Conservation (phyloP, 768 basidiomycete genomes). For the Serendipita sp. region DNA sequence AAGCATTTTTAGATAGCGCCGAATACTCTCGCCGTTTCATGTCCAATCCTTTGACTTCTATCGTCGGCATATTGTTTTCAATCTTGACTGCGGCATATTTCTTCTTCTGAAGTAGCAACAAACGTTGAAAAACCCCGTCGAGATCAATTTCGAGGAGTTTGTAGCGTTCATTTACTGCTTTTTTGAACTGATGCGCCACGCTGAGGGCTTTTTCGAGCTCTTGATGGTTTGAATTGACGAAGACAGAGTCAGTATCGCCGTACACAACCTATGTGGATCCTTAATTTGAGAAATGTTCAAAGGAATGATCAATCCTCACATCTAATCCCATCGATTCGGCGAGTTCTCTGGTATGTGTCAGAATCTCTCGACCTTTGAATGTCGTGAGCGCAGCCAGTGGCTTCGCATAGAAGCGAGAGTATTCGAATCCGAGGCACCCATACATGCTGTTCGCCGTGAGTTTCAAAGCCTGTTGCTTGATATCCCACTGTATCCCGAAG, state of each 20-base stretch:
- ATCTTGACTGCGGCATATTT: conserved; percentile 97
- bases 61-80: conserved; percentile 61
- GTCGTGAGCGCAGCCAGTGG: conserved; percentile 96
- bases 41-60: conserved; percentile 91
- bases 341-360: conserved; percentile 82
- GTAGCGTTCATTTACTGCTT: conserved; percentile 90
- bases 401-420: conserved; percentile 90
- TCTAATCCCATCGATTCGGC: conserved; percentile 83
- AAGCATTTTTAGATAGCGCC: conserved; percentile 77
- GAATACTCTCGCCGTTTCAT: conserved; percentile 99
- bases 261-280: conserved; percentile 64
- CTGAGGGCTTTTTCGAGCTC: conserved; percentile 79
- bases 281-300: not conserved
- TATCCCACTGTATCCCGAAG: conserved; percentile 56
- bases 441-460: conserved; percentile 99
- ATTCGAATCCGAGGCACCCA: conserved; percentile 95
- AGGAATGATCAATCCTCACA: conserved; percentile 31
- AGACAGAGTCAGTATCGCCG: conserved; percentile 97
- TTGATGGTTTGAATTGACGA: conserved; percentile 89
- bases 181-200: conserved; percentile 87
- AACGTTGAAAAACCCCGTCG: conserved; percentile 82
- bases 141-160: conserved; percentile 92
- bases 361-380: conserved; percentile 91
- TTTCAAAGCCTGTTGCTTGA: conserved; percentile 93
- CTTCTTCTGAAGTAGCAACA: conserved; percentile 93